Percentiles rank a stretch among this genome's conserved stretches.
These are phyloP conservation scores for Thraustochytrium striatum DNA, from an alignment of 352 stramenopile species.

Conservation along the genomic window DNA sequence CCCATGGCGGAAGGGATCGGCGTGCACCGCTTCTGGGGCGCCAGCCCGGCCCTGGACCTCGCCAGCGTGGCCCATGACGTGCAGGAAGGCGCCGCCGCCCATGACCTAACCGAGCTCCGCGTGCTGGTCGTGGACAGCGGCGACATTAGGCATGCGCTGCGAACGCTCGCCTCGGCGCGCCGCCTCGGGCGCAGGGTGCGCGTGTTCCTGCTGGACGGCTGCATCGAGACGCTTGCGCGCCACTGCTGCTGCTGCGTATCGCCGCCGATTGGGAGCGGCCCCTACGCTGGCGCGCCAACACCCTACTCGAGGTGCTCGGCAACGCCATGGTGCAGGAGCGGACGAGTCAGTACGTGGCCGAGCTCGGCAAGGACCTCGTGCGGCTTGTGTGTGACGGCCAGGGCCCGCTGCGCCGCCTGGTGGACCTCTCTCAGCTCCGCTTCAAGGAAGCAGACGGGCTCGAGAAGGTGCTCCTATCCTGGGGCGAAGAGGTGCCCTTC, in stretches of 20 bases:
- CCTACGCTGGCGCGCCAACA: slow-evolving; percentile 75
- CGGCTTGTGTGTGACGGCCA: slow-evolving; percentile 60
- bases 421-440: slow-evolving; percentile 64
- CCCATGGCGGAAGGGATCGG: slow-evolving; percentile 39
- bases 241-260: slow-evolving; percentile 80
- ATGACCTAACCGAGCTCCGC: slow-evolving; percentile 56
- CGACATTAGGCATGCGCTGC: slow-evolving; percentile 71
- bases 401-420: slow-evolving; percentile 49
- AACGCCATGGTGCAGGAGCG: slow-evolving; percentile 80
- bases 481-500: slow-evolving; percentile 66
- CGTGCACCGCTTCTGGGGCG: slow-evolving; percentile 65
- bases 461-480: slow-evolving; percentile 74
- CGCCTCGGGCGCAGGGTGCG: not conserved
- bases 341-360: slow-evolving; percentile 73
- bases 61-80: slow-evolving; percentile 15
- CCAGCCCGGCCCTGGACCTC: slow-evolving; percentile 71
- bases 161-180: slow-evolving; percentile 54
- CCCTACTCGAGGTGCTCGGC: slow-evolving; percentile 87
- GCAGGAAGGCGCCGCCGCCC: slow-evolving; percentile 32
- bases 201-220: slow-evolving; percentile 74
- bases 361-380: slow-evolving; percentile 65
- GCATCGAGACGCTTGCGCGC: slow-evolving; percentile 74
- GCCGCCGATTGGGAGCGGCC: slow-evolving; percentile 76
- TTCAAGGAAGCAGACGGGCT: slow-evolving; percentile 80
- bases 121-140: slow-evolving; percentile 66